Conservation (phyloP, 495 filamentous ascomycete genomes). For the Aspergillus steynii region DNA sequence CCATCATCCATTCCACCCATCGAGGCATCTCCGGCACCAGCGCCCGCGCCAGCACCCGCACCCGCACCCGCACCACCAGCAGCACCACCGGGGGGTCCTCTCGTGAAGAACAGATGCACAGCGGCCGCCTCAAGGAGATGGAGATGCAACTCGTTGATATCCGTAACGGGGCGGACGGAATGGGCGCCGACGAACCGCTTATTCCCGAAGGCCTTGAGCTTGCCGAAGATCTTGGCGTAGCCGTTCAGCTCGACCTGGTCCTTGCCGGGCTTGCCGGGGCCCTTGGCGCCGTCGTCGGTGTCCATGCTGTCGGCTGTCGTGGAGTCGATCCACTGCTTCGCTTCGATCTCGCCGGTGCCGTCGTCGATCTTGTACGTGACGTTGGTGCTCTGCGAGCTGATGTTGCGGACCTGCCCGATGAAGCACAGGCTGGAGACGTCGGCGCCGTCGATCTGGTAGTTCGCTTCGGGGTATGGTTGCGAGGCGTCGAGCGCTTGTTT, state of each 20-base stretch:
- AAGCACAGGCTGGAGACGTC: conserved; percentile 68
- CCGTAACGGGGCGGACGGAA: conserved; percentile 70
- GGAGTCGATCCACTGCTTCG: conserved; percentile 85
- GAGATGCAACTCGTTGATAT: conserved; percentile 89
- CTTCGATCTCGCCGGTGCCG: conserved; percentile 89
- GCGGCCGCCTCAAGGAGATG: conserved; percentile 87
- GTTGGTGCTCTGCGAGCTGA: conserved; percentile 85
- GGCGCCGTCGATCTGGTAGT: conserved; percentile 75
- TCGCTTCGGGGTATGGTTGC: conserved; percentile 69
- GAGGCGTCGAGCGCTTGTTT: conserved; percentile 86
- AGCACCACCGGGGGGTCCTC: conserved; percentile 59
- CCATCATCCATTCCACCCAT: conserved; percentile 44
- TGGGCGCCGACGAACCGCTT: conserved; percentile 81
- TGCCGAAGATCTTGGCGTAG: conserved; percentile 82
- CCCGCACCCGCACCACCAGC: conserved; percentile 26
- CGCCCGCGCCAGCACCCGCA: conserved; percentile 24
- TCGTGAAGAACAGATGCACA: conserved; percentile 82
- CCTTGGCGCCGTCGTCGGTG: conserved; percentile 36
- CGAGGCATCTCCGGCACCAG: conserved; percentile 35
- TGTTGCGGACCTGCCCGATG: conserved; percentile 84
- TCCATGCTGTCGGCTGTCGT: conserved; percentile 52
- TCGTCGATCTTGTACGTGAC: conserved; percentile 92
- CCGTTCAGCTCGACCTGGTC: conserved; percentile 60
- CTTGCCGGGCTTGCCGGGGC: conserved; percentile 32
- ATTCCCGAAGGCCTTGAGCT: conserved; percentile 72